Evolutionary conservation across 2,329 filamentous ascomycete species (phyloP).

Genomic region (Alternaria ethzedia): DNA sequence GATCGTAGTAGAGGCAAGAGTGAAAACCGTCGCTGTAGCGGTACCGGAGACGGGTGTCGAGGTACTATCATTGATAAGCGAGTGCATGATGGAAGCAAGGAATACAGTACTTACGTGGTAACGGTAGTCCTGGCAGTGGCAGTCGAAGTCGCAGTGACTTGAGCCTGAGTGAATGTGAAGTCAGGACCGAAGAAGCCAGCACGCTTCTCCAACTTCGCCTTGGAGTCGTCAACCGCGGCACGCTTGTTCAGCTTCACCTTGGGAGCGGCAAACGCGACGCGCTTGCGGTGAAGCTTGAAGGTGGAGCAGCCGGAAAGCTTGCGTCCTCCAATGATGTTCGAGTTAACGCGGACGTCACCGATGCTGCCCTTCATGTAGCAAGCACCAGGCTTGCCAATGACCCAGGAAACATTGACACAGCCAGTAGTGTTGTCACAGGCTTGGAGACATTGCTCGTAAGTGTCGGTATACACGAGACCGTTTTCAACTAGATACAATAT

Average conservation of each 20-base stretch:
- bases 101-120: background rate
- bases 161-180: background rate
- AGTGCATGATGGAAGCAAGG: background rate
- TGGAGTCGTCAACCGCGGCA: background rate
- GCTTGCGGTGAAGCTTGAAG: conserved; percentile 20
- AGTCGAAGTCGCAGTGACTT: background rate
- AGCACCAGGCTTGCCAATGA: conserved; percentile 16
- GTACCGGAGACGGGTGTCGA: background rate
- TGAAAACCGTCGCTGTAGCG: background rate
- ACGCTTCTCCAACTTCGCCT: background rate
- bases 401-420: conserved; percentile 31
- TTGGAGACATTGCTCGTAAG: conserved; percentile 24
- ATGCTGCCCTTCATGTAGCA: conserved; percentile 35
- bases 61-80: conserved; percentile 3
- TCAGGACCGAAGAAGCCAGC: conserved; percentile 1
- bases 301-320: conserved; percentile 13
- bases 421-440: conserved; percentile 25
- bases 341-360: conserved; percentile 10
- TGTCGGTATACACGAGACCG: conserved; percentile 7
- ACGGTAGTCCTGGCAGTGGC: background rate
- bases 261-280: background rate
- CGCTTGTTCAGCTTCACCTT: conserved; percentile 8
- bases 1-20: background rate
- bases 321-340: conserved; percentile 28
- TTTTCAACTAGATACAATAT: conserved; percentile 12